Conservation (phyloP, 2,329 filamentous ascomycete genomes). For the Fonsecaea erecta region DNA sequence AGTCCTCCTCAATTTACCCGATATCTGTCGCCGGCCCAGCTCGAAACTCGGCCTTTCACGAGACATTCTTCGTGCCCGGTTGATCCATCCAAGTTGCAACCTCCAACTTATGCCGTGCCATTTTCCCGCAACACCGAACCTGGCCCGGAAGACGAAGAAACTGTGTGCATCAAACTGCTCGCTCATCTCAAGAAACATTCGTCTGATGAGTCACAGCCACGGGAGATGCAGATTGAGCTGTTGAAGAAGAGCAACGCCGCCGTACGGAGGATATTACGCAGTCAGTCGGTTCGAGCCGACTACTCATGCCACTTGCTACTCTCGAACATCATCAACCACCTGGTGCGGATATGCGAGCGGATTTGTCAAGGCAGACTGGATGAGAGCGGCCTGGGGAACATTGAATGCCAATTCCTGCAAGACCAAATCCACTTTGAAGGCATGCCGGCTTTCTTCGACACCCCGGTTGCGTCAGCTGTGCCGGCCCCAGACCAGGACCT, state of each 20-base stretch:
- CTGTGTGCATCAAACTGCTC: constrained; percentile 36
- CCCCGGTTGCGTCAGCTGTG: constrained; percentile 5
- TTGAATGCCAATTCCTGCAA: constrained; percentile 29
- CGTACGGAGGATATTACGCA: constrained; percentile 31
- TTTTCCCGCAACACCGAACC: constrained; percentile 4
- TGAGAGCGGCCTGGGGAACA: neutral
- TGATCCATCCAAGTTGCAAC: constrained; percentile 21
- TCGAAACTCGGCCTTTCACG: constrained; percentile 27
- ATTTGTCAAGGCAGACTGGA: constrained; percentile 25
- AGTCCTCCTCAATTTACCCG: constrained; percentile 35
- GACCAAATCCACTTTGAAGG: constrained; percentile 30
- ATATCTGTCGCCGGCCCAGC: constrained; percentile 33
- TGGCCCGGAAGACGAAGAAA: constrained; percentile 34
- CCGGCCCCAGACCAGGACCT: constrained; percentile 13
- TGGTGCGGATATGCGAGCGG: constrained; percentile 32
- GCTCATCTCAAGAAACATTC: constrained; percentile 36
- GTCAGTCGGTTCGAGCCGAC: constrained; percentile 31
- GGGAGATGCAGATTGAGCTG: constrained; percentile 30
- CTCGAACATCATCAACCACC: constrained; percentile 34
- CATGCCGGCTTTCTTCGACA: constrained; percentile 25
- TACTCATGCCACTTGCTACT: constrained; percentile 37
- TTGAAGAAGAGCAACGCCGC: constrained; percentile 35
- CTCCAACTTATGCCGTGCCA: constrained; percentile 2
- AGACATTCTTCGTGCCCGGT: constrained; percentile 20
- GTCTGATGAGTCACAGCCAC: constrained; percentile 20